Conservation (phyloP, 257 asterid genomes). For the Nicotiana benthamiana region DNA sequence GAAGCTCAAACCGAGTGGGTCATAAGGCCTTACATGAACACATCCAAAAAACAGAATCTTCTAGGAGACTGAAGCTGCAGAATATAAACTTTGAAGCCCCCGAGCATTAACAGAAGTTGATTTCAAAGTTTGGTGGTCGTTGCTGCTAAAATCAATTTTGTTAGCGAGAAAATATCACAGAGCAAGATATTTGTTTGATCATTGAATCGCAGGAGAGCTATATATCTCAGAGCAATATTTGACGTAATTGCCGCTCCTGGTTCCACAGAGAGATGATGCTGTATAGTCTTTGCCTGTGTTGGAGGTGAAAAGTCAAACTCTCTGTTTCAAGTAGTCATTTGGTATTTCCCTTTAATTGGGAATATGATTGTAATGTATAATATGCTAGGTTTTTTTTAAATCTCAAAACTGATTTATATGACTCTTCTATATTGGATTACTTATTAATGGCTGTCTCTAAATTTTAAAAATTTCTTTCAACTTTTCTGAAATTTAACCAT, state of each 20-base stretch:
- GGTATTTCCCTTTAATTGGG: background rate
- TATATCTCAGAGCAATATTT: background rate
- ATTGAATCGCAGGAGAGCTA: background rate
- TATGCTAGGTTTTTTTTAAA: background rate
- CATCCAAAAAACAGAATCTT: conserved; percentile 39
- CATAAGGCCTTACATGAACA: conserved; percentile 56
- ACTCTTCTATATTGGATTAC: background rate
- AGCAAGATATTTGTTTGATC: background rate
- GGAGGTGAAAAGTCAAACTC: background rate
- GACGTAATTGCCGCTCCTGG: background rate
- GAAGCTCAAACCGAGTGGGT: conserved; percentile 78
- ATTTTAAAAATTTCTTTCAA: no score
- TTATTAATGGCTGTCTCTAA: no score
- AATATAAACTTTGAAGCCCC: background rate
- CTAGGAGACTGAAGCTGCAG: conserved; percentile 34
- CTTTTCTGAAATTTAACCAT: no score
- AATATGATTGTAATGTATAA: background rate
- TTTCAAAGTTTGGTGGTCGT: background rate
- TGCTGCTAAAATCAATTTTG: background rate
- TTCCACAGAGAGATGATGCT: background rate
- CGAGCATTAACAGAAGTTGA: background rate
- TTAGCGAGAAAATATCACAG: background rate
- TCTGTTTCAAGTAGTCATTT: background rate
- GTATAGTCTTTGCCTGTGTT: background rate
- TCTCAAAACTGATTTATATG: background rate